Base-by-base conservation (phyloP, 2,329 filamentous ascomycete species). In the Penicillium psychrosexuale region DNA sequence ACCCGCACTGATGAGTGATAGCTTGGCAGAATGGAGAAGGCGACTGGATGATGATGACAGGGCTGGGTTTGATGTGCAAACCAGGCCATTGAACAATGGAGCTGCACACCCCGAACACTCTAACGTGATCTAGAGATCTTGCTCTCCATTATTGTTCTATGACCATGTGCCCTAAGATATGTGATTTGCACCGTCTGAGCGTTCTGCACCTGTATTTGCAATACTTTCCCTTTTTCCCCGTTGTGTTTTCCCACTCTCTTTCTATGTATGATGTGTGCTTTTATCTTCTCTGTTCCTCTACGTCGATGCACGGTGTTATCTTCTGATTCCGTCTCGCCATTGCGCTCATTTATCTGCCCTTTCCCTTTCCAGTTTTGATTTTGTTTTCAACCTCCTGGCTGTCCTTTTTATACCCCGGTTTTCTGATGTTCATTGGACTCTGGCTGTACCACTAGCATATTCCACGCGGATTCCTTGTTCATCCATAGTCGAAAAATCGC, bases 11-110 rank as follows among this genome's bases (percentile, higher is more conserved):
- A 77, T 91, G 62, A 90, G 84, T 66, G 87, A 87, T 69, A 90
- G 85, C 64, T 74, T 94, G 40, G 86, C 87, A 11, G 88, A 89
- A 69, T 95, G 90, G 90, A 82, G 90, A 63, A 89, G 89, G 72
- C 81, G 88, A 66, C 79, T 94, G 52, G 89, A 93, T 71, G 77
- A 79, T 50, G 81, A 83, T 59, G 80, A 82, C 57, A 66, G 72
- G 24, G 62, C 61, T 36, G 66, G 59, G 37, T 63, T 66, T 48
- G 59, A 70, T 30, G 66, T 66, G 31, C 66, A 66, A 52, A 60
- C 55, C 51, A 63, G 65, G 57, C 62, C 61, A 12, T 56, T 67
- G 50, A 64, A 61, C 43, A 53, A 61, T 47, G 58, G 55, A 38
- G 63, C 62, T 40, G 57, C 57, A 43, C 55, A 31, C 47, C 28